Base-by-base conservation (phyloP, 495 filamentous ascomycete species). In the Thermothielavioides terrestris region DNA sequence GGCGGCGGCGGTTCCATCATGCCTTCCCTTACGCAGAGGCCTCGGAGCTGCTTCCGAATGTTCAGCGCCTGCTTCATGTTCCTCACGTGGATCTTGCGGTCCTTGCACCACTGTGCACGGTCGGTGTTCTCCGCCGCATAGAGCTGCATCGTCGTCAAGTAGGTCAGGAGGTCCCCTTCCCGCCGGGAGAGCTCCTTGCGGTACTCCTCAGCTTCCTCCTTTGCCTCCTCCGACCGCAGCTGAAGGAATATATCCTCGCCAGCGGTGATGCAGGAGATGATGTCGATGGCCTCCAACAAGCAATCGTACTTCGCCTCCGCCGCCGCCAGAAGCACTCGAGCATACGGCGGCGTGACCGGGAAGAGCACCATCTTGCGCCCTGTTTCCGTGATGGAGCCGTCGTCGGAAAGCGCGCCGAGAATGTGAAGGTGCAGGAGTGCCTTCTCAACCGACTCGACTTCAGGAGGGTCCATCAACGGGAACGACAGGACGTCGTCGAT, bases 121-220 rank as follows among this genome's bases (percentile, higher is more conserved):
- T 96, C 80, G 0, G 77, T 64, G 28, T 83, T 77, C 61, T 95
- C 88, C 3, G 80, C 73, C 0, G 85, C 75, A 64, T 92, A 97
- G 9, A 75, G 77, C 56, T 88, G 87, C 55, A 96, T 86, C 0
- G 90, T 85, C 0, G 81, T 80, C 1, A 99, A 71, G 58, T 90
- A 79, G 1, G 90, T 95, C 42, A 97, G 66, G 50, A 96, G 83
- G 60, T 99, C 94, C 18, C 94, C 94, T 65, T 95, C 86, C 37
- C 89, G 72, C 3, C 86, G 77, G 46, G 78, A 81, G 1, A 98
- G 75, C 57, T 89, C 84, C 20, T 77, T 79, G 15, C 89, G 77
- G 7, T 80, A 78, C 9, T 73, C 70, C 50, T 91, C 85, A 1
- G 85, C 85, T 40, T 83, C 75, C 53, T 95, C 89, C 37, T 80